Evolutionary conservation across 2,329 filamentous ascomycete genomes (phyloP), one percentile per base, ranked within the genome.

Genomic region (Coccinonectria pachysandricola): DNA sequence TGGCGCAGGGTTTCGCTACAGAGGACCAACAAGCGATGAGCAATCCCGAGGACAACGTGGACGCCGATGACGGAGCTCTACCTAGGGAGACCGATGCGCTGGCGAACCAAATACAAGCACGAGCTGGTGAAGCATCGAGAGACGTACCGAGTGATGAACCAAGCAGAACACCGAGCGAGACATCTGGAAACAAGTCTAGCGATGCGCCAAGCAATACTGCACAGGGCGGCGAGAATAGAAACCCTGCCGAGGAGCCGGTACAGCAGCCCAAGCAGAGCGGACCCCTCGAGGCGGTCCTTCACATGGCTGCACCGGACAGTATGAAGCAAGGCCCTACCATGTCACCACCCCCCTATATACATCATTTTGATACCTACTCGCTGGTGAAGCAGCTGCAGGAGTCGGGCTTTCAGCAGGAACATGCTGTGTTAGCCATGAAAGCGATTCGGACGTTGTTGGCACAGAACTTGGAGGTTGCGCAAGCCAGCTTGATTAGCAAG

Each of bases 291-390:
- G 64, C 63, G 3, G 62, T 74, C 5, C 41, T 62, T 16, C 57
- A 60, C 28, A 63, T 67, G 57, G 43, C 54, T 9, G 54, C 60
- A 4, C 58, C 62, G 6, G 52, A 61, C 23, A 45, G 45, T n/a
- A 40, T 42, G 8, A 46, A 60, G 24, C 67, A 68, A 39, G 68
- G 72, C 12, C 79, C 79, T 4, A 76, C 86, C 49, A 70, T 81
- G 49, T 66, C 74, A 24, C 71, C 83, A 1, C 73, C 82, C 6
- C 81, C 78, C 1, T 92, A 94, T 49, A 76, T 94, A 17, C 91
- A 98, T 59, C 86, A 96, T 58, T 98, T 98, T 56, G 88, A 98
- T 57, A 94, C 79, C 13, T 98, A 91, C 56, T 78, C 75, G 9
- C 70, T 96, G 5, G 91, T 96, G 10, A 79, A 80, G 47, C 75